Evolutionary conservation across 2,329 filamentous ascomycete species (phyloP), one percentile per base, ranked within the genome.

Genomic region (Drechslera avenae): DNA sequence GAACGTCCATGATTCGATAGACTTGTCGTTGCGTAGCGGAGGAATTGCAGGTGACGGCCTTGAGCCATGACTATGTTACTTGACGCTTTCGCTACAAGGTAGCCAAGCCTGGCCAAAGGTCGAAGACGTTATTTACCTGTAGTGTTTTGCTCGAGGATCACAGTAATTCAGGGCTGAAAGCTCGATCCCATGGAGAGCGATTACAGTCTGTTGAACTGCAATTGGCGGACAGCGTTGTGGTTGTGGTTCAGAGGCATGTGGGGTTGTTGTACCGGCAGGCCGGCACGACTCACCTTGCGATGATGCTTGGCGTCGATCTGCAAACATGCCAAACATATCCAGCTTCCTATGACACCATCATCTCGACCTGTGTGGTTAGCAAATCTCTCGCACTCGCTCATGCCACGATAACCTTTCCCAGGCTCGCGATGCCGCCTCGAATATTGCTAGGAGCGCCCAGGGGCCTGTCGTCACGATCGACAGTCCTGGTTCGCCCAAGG

Each of bases 381-480:
- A 41, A 53, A 53, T 56, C 39, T 28, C 41, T 43, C 40, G 23
- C 54, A 39, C 30, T 36, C 18, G 23, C 60, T 46, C 23, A 70
- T 73, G 67, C 52, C 37, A 54, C 39, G 21, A 43, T 36, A 46
- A 40, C 28, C 47, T 21, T 26, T 46, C 36, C 39, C 37, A 56
- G 59, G 61, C 59, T 61, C 59, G 61, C 56, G 42, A 73, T 73
- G 71, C 60, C 69, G 46, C 62, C 64, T 59, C 68, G 69, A 67
- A 50, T 71, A 39, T 49, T 46, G 21, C 47, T 64, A 32, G 49
- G 54, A 59, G 52, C 52, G 46, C 50, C 58, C 16, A 57, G 62
- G 48, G 44, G 49, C 40, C 36, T 64, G 14, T 37, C 46, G 45
- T 55, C 59, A 18, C 40, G 52, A 42, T 39, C 52, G 32, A 42